Evolutionary conservation across 1,284 basidiomycete genomes (phyloP), one percentile per base, ranked within the genome.

Genomic region (Leccinum ponderosum): DNA sequence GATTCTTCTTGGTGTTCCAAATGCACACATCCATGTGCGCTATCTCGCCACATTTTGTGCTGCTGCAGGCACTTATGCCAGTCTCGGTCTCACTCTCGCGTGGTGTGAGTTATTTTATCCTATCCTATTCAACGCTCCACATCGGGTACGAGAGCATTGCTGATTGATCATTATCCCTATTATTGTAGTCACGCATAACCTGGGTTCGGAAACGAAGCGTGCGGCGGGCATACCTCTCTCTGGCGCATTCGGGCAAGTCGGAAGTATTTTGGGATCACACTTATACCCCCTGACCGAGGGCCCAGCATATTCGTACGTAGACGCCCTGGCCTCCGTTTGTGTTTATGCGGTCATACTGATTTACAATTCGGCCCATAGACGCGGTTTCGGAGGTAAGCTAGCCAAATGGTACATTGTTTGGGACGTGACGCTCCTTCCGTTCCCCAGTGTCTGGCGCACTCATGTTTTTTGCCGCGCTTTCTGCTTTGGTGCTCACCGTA

Each of bases 71-170:
- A 89, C 87, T 0, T 90, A 90, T 66, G 83, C 87, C 0, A 83
- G 82, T 8, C 86, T 90, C 53, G 88, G 86, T 1, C 74, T 90
- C 20, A 80, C 84, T 51, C 84, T 90, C 52, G 87, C 88, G 7
- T 91, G 89, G 89, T 90, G 89, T 90, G 75, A 66, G 87, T 78
- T n/a, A n/a, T n/a, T n/a, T n/a, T n/a, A n/a, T n/a, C n/a, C n/a
- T n/a, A n/a, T n/a, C n/a, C n/a, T n/a, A n/a, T n/a, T n/a, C n/a
- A n/a, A n/a, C n/a, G 29, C 17, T 51, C 5, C 39, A 6, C 12
- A 11, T 27, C 7, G 6, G 11, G 17, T 14, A 22, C 8, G 5
- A 27, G 4, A 25, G 6, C 9, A 12, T 50, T 12, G 14, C 53
- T 47, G 6, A 47, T 47, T 60, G 6, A 66, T 27, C 11, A 44